phyloP scores from a whole-genome alignment of 768 basidiomycete species.

The Kwoniella pini region DNA sequence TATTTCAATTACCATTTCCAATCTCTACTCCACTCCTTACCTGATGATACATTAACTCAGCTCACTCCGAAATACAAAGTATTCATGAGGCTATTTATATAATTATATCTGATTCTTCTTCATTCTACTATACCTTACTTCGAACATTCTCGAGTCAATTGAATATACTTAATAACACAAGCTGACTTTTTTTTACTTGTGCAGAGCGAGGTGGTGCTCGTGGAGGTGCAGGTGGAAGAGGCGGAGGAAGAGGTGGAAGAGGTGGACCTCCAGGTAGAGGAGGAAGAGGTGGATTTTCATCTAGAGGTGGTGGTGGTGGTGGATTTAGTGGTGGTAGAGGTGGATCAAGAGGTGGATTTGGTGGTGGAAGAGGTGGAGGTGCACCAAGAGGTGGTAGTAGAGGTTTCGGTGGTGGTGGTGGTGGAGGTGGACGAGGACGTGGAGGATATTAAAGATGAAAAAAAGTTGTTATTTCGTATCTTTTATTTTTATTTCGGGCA shows the following conservation, averaged over 20 bases:
- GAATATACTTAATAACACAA: slow-evolving; percentile 10
- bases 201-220: slow-evolving; percentile 43
- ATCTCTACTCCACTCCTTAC: slow-evolving; percentile 13
- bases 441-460: not conserved
- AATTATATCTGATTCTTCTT: slow-evolving; percentile 10
- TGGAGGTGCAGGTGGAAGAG: slow-evolving; percentile 44
- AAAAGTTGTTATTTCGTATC: not conserved
- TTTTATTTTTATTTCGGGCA: slow-evolving; percentile 4
- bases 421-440: slow-evolving; percentile 8
- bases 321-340: slow-evolving; percentile 26
- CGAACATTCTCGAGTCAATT: slow-evolving; percentile 30
- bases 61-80: slow-evolving; percentile 33
- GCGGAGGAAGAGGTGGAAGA: slow-evolving; percentile 26
- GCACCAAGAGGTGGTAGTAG: slow-evolving; percentile 12
- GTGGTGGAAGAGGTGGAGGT: slow-evolving; percentile 19
- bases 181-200: slow-evolving; percentile 3
- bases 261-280: slow-evolving; percentile 41
- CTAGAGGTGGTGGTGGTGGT: slow-evolving; percentile 37
- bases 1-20: not conserved
- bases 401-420: slow-evolving; percentile 22
- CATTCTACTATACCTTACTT: slow-evolving; percentile 6
- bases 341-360: slow-evolving; percentile 32
- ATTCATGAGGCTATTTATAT: slow-evolving; percentile 7
- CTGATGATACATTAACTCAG: slow-evolving; percentile 45
- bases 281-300: slow-evolving; percentile 46